Base-by-base conservation (phyloP, 1,284 basidiomycete species). In the Agroathelia rolfsii region DNA sequence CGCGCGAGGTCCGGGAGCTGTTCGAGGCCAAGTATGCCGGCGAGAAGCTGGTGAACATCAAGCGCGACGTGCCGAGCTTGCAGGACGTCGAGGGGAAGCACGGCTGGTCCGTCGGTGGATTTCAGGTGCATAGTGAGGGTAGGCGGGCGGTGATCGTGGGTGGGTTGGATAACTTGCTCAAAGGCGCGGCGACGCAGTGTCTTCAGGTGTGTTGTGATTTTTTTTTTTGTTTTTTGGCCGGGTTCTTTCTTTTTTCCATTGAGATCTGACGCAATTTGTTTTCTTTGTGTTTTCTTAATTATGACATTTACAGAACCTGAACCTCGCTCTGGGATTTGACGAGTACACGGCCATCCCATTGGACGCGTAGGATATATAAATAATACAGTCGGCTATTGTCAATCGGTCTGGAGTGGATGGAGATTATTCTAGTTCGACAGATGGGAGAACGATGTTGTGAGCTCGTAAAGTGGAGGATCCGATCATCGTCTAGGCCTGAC, bases 101-200 rank as follows among this genome's bases (percentile, higher is more conserved):
- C 50, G 87, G 88, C 0, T 92, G 90, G 81, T 71, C 68, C 28
- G 79, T 89, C 28, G 94, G 95, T 37, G 94, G 94, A 3, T 79
- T 94, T 53, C 95, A 98, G 59, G 85, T 97, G 8, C 88, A 95
- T 55, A 85, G 79, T 38, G 69, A 72, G 24, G 86, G 88, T 1
- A 83, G 88, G 49, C 66, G 94, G 28, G 94, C 86, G 3, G 94
- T 98, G 11, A 75, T 96, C 5, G 89, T 95, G 8, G 90, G 88
- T 35, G 88, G 89, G 1, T 58, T 98, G 44, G 95, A 98, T 55
- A 98, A 98, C 61, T 60, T 98, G 38, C 67, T 98, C 41, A 98
- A 98, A 58, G 94, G 94, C 7, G 95, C 94, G 29, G 94, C 94
- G 5, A 98, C 94, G 12, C 95, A 98, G 59, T 97, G 93, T 56